These are phyloP conservation scores for Populus ilicifolia DNA, from an alignment of 345 rosid genomes.

Conservation along the genomic window DNA sequence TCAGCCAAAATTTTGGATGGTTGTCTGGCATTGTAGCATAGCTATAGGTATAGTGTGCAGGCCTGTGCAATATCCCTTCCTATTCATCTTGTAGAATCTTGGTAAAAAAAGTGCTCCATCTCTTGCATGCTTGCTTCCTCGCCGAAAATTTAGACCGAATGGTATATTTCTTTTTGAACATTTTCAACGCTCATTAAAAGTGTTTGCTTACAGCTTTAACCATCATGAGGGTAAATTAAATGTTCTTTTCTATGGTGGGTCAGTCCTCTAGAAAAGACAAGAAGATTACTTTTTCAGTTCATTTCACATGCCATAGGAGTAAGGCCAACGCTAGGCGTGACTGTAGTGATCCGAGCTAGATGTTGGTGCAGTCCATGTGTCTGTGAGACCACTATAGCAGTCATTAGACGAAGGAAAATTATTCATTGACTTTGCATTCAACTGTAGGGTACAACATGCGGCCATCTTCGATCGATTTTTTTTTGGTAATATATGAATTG, in stretches of 20 bases:
- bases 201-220: background rate
- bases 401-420: background rate
- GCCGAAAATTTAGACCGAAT: constrained; percentile 31
- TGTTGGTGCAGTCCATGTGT: background rate
- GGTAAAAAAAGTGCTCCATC: constrained; percentile 4
- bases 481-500: background rate
- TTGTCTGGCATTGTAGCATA: constrained; percentile 4
- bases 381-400: background rate
- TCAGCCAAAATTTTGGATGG: background rate
- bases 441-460: background rate
- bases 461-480: background rate
- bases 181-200: background rate
- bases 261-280: background rate
- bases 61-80: background rate
- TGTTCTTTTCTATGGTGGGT: constrained; percentile 11
- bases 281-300: background rate
- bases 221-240: background rate
- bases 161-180: background rate
- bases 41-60: background rate
- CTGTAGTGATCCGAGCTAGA: background rate
- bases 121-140: constrained; percentile 1
- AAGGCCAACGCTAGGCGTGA: background rate
- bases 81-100: background rate
- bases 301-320: constrained; percentile 2
- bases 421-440: background rate